phyloP scores from a whole-genome alignment of 2,329 filamentous ascomycete species.

The Hypoxylon rubiginosum region DNA sequence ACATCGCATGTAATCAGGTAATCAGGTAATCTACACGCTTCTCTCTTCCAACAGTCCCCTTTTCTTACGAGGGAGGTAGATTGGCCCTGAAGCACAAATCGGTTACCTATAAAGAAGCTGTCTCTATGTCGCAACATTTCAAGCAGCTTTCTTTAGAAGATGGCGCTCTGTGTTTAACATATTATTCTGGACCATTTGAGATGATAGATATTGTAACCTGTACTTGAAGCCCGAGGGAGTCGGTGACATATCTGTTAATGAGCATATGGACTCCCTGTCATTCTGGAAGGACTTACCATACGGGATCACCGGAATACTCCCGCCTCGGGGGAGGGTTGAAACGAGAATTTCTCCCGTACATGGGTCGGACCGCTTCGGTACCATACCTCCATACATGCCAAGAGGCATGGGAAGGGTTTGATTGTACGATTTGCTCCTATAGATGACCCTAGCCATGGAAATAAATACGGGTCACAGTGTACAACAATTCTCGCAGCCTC shows the following conservation, averaged over 20 bases:
- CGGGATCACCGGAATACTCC: background rate
- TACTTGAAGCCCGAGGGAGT: background rate
- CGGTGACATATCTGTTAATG: background rate
- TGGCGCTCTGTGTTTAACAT: background rate
- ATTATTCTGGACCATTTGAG: background rate
- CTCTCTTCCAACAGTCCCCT: too few species aligned
- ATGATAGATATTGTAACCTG: background rate
- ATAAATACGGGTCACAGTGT: background rate
- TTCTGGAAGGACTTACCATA: background rate
- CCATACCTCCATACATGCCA: background rate
- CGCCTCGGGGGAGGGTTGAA: background rate
- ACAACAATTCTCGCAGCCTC: background rate
- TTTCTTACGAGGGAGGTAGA: too few species aligned
- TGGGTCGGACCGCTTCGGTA: conserved; percentile 5
- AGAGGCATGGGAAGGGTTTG: background rate
- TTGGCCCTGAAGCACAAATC: too few species aligned
- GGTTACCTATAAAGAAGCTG: too few species aligned
- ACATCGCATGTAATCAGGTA: too few species aligned
- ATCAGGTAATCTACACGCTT: too few species aligned
- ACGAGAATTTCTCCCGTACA: background rate
- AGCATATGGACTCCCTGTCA: background rate
- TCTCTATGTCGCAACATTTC: too few species aligned
- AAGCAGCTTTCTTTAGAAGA: too few species aligned
- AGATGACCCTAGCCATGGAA: background rate
- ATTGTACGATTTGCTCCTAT: background rate